Conservation (phyloP, 2,329 filamentous ascomycete genomes). For the Fusarium abutilonis region DNA sequence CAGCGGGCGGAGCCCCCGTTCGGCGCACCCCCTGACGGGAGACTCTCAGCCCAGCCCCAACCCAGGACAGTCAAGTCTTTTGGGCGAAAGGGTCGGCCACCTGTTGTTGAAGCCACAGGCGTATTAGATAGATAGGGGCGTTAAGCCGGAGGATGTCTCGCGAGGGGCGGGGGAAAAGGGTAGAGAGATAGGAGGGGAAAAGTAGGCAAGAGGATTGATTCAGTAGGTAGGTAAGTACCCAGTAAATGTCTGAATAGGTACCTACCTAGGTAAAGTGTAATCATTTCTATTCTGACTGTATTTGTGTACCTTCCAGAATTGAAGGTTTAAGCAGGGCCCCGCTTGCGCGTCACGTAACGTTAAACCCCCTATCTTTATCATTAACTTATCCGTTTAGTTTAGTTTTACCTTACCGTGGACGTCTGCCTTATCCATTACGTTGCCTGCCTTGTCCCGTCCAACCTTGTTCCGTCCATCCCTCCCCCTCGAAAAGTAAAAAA, state of each 20-base stretch:
- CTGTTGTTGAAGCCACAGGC: slow-evolving; percentile 9
- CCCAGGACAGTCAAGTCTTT: neutral
- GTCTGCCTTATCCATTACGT: slow-evolving; percentile 12
- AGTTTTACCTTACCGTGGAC: too few species aligned
- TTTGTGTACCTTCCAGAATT: slow-evolving; percentile 1
- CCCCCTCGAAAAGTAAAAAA: slow-evolving; percentile 6
- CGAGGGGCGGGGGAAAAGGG: neutral
- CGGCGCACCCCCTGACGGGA: neutral
- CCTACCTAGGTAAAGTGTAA: neutral
- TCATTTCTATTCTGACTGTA: slow-evolving; percentile 26
- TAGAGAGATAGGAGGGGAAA: neutral
- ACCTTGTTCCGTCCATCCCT: slow-evolving; percentile 8
- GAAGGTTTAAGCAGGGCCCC: slow-evolving; percentile 16
- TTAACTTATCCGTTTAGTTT: neutral
- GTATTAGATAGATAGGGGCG: neutral
- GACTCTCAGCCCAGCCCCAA: neutral
- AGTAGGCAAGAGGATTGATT: slow-evolving; percentile 3
- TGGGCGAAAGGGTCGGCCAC: neutral
- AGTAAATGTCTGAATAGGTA: neutral
- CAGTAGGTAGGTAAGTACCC: neutral
- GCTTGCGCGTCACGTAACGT: slow-evolving; percentile 14
- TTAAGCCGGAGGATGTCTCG: neutral
- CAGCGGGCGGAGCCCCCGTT: slow-evolving; percentile 1
- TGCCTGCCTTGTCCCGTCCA: slow-evolving; percentile 6
- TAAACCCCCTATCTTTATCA: slow-evolving; percentile 21